Conservation (phyloP, 192 early-diverging fungal genomes). For the Phlyctochytrium arcticum region DNA sequence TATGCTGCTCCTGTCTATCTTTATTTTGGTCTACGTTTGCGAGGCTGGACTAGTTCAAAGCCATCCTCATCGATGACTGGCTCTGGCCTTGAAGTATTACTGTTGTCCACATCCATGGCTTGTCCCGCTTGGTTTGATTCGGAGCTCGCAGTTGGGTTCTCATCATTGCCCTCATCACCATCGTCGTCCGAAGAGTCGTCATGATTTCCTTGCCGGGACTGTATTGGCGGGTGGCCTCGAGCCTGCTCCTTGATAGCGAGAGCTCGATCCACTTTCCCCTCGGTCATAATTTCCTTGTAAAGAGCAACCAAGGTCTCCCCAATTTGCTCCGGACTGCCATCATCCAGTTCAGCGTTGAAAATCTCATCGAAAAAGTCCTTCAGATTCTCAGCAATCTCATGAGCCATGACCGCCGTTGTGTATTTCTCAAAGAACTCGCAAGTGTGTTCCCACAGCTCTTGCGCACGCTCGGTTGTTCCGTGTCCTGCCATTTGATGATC, state of each 20-base stretch:
- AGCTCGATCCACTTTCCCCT: slow-evolving; percentile 29
- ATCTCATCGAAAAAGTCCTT: slow-evolving; percentile 43
- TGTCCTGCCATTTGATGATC: slow-evolving; percentile 39
- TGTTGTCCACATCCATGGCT: slow-evolving; percentile 9
- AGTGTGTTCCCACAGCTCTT: slow-evolving; percentile 29
- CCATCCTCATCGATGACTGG: slow-evolving; percentile 51
- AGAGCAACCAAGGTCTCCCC: slow-evolving; percentile 73
- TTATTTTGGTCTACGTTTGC: slow-evolving; percentile 18
- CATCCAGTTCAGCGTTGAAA: slow-evolving; percentile 62
- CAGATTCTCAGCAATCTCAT: slow-evolving; percentile 47
- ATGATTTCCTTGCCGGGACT: slow-evolving; percentile 63
- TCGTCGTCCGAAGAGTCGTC: slow-evolving; percentile 65
- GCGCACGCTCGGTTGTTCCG: slow-evolving; percentile 11
- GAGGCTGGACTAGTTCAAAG: slow-evolving; percentile 44
- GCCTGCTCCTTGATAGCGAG: slow-evolving; percentile 34
- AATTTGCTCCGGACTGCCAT: slow-evolving; percentile 76
- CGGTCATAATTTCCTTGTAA: slow-evolving; percentile 58
- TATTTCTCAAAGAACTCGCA: slow-evolving; percentile 38
- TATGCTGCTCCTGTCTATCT: no score
- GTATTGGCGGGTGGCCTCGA: slow-evolving; percentile 51
- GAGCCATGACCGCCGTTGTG: slow-evolving; percentile 28
- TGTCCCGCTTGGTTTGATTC: not conserved
- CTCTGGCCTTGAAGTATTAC: slow-evolving; percentile 14
- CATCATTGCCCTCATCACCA: slow-evolving; percentile 59
- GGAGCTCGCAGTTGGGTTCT: no score